Base-by-base conservation (phyloP, 352 stramenopile species). In the Globisporangium lucens region DNA sequence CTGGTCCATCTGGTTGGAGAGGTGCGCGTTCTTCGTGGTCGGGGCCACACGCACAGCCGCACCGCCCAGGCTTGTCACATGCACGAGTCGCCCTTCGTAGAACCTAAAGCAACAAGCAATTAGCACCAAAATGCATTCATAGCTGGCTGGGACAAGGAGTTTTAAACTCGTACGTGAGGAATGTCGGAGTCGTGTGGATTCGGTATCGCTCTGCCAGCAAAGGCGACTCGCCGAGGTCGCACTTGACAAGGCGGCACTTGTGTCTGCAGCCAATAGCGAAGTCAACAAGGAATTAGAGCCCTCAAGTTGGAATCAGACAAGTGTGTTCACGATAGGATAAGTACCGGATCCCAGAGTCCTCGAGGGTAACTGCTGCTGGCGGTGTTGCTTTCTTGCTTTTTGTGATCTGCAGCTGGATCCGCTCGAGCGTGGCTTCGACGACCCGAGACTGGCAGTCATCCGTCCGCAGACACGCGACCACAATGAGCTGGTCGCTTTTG, bases 141-240 rank as follows among this genome's bases (percentile, higher is more conserved):
- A 17, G 8, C 9, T 15, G 5, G 17, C 20, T 17, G 6, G 10
- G 38, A 7, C 38, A 17, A 5, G 20, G 38, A 46, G 38, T 20
- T 0, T 46, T 46, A 9, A 24, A 24, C 24, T 29, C 72, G 20
- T 77, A 95, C 78, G 92, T 76, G 51, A 96, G 78, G 52, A 90
- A 94, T 2, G 86, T 91, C 30, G 88, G 88, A 2, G 83, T 63
- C 1, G 88, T 85, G 65, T 82, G 80, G 71, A 96, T 83, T 17
- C 79, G 75, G 59, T 82, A 96, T 20, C 83, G 80, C 56, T 93
- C 71, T 5, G 79, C 73, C 9, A 94, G 67, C 46, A 74, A 49
- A 35, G 77, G 66, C 5, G 74, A 91, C 61, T 92, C 83, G 20
- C 82, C 71, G 33, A 96, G 77, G 53, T 94, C 82, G 59, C 89